These are phyloP conservation scores for Podila minutissima DNA, from an alignment of 192 early-diverging fungal genomes.

Conservation along the genomic window DNA sequence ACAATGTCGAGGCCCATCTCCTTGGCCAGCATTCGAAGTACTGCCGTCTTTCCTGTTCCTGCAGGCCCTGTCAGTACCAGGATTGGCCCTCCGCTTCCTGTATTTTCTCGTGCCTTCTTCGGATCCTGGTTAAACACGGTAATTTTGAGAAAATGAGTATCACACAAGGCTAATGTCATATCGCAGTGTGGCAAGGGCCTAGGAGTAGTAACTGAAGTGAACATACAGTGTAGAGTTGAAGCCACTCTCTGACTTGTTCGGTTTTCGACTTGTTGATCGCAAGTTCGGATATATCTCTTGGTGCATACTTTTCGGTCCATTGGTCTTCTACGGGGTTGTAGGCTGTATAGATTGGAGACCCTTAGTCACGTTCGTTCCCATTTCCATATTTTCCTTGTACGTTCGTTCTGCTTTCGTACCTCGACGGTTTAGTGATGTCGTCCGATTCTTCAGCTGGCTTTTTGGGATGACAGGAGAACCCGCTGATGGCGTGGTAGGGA, in stretches of 20 bases:
- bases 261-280: conserved; percentile 63
- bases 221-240: conserved; percentile 47
- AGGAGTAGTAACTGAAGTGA: no score
- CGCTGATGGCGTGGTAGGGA: neutral
- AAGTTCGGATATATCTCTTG: conserved; percentile 48
- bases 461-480: neutral
- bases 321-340: conserved; percentile 11
- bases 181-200: no score
- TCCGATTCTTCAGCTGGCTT: no score
- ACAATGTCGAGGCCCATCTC: conserved; percentile 62
- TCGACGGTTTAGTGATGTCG: neutral
- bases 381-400: neutral
- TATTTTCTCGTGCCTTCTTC: neutral
- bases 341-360: neutral
- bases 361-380: neutral
- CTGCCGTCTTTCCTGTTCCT: conserved; percentile 73
- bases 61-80: conserved; percentile 70
- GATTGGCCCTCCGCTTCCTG: conserved; percentile 47
- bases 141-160: no score
- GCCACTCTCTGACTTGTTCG: conserved; percentile 64
- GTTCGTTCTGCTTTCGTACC: neutral
- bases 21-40: conserved; percentile 61
- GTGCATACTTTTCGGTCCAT: conserved; percentile 44
- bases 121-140: neutral
- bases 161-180: no score